phyloP scores from a whole-genome alignment of 2,329 filamentous ascomycete species.

The Sclerotinia minor region DNA sequence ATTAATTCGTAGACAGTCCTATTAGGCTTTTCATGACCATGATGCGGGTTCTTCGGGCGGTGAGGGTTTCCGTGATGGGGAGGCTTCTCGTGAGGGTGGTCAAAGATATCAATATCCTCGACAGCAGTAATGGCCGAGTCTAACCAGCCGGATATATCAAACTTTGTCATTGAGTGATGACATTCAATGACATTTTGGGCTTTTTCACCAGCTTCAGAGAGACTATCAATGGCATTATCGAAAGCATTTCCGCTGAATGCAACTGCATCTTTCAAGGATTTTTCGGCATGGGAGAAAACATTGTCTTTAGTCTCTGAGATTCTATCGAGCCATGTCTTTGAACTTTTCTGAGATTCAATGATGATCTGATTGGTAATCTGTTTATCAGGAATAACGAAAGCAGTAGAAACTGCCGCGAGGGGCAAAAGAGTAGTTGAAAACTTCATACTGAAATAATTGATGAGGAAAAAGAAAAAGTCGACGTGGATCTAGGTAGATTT shows the following conservation, averaged over 20 bases:
- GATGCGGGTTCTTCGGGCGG: slow-evolving; percentile 36
- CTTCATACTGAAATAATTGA: slow-evolving; percentile 39
- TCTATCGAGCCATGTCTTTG: slow-evolving; percentile 40
- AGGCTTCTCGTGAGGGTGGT: slow-evolving; percentile 33
- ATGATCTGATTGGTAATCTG: slow-evolving; percentile 48
- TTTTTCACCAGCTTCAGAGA: slow-evolving; percentile 29
- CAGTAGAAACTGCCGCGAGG: slow-evolving; percentile 51
- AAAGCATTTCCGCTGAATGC: slow-evolving; percentile 38
- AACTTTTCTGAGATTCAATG: slow-evolving; percentile 42
- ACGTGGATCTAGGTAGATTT: background rate
- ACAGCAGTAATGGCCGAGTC: slow-evolving; percentile 42
- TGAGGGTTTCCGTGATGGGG: slow-evolving; percentile 38
- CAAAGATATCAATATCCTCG: slow-evolving; percentile 39
- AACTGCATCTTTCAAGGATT: slow-evolving; percentile 36
- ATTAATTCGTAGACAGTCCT: slow-evolving; percentile 80
- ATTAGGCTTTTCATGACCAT: slow-evolving; percentile 52
- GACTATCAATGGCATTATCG: slow-evolving; percentile 39
- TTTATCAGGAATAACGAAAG: slow-evolving; percentile 55
- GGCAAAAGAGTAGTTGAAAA: slow-evolving; percentile 48
- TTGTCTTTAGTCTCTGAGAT: slow-evolving; percentile 42
- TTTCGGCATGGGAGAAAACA: slow-evolving; percentile 35
- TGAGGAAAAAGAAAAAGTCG: slow-evolving; percentile 9
- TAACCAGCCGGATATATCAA: slow-evolving; percentile 40
- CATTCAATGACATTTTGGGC: slow-evolving; percentile 38
- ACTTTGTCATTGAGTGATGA: slow-evolving; percentile 39